These are phyloP conservation scores for Aspergillus olivimuriae DNA, from an alignment of 495 filamentous ascomycete species.

Conservation along the genomic window DNA sequence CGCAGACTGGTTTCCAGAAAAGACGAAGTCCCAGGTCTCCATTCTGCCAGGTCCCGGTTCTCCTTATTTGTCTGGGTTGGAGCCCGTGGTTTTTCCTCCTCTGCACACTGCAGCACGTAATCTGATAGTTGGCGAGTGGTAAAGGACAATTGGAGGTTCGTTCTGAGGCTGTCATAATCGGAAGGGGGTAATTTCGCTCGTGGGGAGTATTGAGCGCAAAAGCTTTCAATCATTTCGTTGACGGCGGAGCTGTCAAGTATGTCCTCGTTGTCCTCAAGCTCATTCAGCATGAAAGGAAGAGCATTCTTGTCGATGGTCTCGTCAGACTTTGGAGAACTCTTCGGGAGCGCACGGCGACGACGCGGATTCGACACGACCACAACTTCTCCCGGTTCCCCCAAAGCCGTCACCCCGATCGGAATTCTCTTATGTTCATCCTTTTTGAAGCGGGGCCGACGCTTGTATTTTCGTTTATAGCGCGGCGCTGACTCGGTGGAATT, in stretches of 20 bases:
- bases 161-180: slow-evolving; percentile 26
- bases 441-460: not conserved
- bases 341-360: slow-evolving; percentile 8
- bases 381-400: slow-evolving; percentile 39
- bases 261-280: slow-evolving; percentile 19
- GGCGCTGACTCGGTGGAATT: not conserved
- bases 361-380: slow-evolving; percentile 25
- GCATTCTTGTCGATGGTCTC: slow-evolving; percentile 4
- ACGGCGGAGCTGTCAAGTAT: slow-evolving; percentile 6
- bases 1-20: slow-evolving; percentile 13
- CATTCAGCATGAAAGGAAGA: slow-evolving; percentile 24
- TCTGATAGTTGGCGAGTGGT: slow-evolving; percentile 28
- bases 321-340: not conserved
- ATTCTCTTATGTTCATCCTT: slow-evolving; percentile 7
- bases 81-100: not conserved
- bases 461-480: slow-evolving; percentile 4
- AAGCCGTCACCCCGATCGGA: slow-evolving; percentile 24
- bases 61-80: not conserved
- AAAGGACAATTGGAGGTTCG: slow-evolving; percentile 25
- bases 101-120: slow-evolving; percentile 15
- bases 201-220: slow-evolving; percentile 13
- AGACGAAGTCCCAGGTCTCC: slow-evolving; percentile 27
- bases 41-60: slow-evolving; percentile 7
- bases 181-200: slow-evolving; percentile 15
- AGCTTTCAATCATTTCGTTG: slow-evolving; percentile 19